A percentile compares a stretch with the other conserved stretches of the same genome.
Evolutionary conservation across 495 filamentous ascomycete species (phyloP).

Genomic region (Halenospora varia): DNA sequence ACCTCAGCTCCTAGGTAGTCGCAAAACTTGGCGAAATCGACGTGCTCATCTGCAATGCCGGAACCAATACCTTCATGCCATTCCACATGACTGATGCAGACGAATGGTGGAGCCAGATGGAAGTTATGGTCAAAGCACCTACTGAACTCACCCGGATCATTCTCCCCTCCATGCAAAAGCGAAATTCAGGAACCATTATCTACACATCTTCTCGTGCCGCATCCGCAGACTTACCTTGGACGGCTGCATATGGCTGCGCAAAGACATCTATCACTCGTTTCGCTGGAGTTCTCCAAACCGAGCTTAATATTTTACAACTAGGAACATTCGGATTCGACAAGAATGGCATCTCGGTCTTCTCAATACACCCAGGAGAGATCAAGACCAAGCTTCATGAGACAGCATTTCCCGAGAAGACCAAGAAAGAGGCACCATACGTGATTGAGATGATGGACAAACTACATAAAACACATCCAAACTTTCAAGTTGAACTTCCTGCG

Average conservation of each 20-base stretch:
- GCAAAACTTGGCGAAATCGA: constrained; percentile 13
- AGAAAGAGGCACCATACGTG: constrained; percentile 15
- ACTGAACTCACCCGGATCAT: constrained; percentile 12
- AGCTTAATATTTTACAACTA: constrained; percentile 11
- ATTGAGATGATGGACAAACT: constrained; percentile 15
- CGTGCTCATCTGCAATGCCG: constrained; percentile 18
- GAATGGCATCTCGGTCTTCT: constrained; percentile 15
- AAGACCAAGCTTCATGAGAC: constrained; percentile 14
- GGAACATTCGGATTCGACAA: background rate
- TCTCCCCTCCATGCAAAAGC: constrained; percentile 13
- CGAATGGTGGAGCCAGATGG: constrained; percentile 16
- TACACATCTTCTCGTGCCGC: constrained; percentile 15
- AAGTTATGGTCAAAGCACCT: constrained; percentile 18
- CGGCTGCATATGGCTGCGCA: constrained; percentile 12
- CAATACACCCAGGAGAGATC: constrained; percentile 15
- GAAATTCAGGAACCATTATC: constrained; percentile 14
- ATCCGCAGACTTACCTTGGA: constrained; percentile 11
- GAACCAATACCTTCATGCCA: constrained; percentile 17
- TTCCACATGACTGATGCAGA: constrained; percentile 16
- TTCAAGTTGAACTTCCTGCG: constrained; percentile 10
- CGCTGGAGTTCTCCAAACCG: constrained; percentile 13
- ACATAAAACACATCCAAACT: constrained; percentile 4
- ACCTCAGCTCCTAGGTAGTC: background rate
- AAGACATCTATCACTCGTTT: constrained; percentile 14
- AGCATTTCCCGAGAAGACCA: constrained; percentile 13